These are phyloP conservation scores for Lipomyces japonicus DNA, from an alignment of 805 yeast species.

Conservation along the genomic window DNA sequence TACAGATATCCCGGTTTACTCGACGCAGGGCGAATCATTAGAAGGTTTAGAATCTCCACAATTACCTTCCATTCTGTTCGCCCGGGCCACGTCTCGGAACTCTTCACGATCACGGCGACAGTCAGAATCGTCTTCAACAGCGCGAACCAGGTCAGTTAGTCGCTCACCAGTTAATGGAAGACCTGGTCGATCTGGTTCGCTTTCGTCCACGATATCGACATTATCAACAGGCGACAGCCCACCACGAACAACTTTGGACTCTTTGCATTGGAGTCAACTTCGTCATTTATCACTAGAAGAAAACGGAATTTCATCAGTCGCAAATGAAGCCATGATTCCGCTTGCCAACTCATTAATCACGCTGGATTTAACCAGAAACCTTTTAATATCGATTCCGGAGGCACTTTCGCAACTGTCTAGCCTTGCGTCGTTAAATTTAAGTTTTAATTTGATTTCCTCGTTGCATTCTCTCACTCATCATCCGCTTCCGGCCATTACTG, in stretches of 20 bases:
- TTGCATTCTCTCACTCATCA: constrained; percentile 23
- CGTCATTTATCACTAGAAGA: constrained; percentile 45
- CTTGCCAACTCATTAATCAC: constrained; percentile 39
- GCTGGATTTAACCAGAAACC: constrained; percentile 55
- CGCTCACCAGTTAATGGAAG: neutral
- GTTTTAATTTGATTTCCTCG: constrained; percentile 51
- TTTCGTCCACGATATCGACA: constrained; percentile 21
- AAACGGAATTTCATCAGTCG: constrained; percentile 39
- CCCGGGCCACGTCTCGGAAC: constrained; percentile 16
- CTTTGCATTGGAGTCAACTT: constrained; percentile 40
- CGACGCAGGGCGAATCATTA: neutral
- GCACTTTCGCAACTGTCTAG: constrained; percentile 50
- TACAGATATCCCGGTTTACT: constrained; percentile 5
- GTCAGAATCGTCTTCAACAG: constrained; percentile 9
- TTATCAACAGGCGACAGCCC: constrained; percentile 31
- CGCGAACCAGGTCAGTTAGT: constrained; percentile 12
- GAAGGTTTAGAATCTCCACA: constrained; percentile 2
- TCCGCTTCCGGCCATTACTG: constrained; percentile 27
- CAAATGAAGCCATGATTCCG: constrained; percentile 36
- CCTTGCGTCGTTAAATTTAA: constrained; percentile 56
- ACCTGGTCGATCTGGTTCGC: constrained; percentile 7
- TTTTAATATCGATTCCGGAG: constrained; percentile 49
- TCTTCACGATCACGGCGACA: neutral
- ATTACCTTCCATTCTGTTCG: neutral
- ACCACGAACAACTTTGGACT: constrained; percentile 25